Base-by-base conservation (phyloP, 805 yeast genomes). In the Ogataea methylovora region DNA sequence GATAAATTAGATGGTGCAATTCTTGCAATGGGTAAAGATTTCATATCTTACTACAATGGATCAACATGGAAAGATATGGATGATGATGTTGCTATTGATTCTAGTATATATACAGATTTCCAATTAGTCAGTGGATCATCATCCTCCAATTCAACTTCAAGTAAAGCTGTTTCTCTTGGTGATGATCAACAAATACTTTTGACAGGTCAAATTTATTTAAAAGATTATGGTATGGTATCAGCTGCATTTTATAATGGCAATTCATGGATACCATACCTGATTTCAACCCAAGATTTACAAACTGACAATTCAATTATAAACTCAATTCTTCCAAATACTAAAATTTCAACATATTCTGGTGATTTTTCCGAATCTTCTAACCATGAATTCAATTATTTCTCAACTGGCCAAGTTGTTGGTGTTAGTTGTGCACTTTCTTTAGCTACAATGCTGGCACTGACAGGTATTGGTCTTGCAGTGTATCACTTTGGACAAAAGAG, bases 391-490 rank as follows among this genome's bases (percentile, higher is more conserved):
- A 22, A 33, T 10, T 42, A 50, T 36, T 60, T 69, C 55, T 56
- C 65, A 10, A 52, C 73, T 15, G 88, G 92, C 0, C 79, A 69
- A 45, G 78, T 82, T 20, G 86, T 79, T 4, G 68, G 84, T 20
- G 71, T 82, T 29, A 75, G 83, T 0, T 63, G 79, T 27, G 92
- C 87, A 0, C 61, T 79, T 35, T 76, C 90, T 0, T 44, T 83
- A 22, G 84, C 68, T 2, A 58, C 76, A 12, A 58, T 67, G 42
- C 42, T 60, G 22, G 35, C 69, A 8, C 37, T 73, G 19, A 55
- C 67, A 8, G 30, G 54, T 53, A 14, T 46, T 60, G 35, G 82
- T 68, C 36, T 54, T 61, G 19, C 63, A 54, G 6, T 44, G 48
- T 30, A 46, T 51, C 27, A 54, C 58, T 31, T 54, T 55, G 35